Percentiles rank a stretch among this genome's conserved stretches.
These are phyloP conservation scores for Paramarasmius palmivorus DNA, from an alignment of 1,284 basidiomycete genomes.

Conservation along the genomic window DNA sequence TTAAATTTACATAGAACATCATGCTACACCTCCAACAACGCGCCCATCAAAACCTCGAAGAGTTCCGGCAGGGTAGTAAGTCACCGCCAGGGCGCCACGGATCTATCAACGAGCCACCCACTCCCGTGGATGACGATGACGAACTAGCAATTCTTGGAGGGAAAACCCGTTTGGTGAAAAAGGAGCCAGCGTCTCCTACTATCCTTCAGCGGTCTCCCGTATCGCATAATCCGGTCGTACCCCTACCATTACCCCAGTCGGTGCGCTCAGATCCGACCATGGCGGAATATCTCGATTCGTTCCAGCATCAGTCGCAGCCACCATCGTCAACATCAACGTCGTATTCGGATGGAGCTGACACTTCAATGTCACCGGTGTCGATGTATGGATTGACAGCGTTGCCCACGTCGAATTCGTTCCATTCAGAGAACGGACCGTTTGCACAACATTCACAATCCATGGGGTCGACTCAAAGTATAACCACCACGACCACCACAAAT, in stretches of 20 bases:
- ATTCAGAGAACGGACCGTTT: slow-evolving; percentile 25
- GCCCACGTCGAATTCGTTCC: slow-evolving; percentile 27
- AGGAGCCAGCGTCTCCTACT: slow-evolving; percentile 56
- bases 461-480: too few relatives aligned
- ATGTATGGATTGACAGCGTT: slow-evolving; percentile 43
- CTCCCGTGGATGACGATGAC: slow-evolving; percentile 60
- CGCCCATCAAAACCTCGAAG: slow-evolving; percentile 64
- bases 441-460: too few relatives aligned
- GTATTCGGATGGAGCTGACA: slow-evolving; percentile 34
- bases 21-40: slow-evolving; percentile 59
- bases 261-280: slow-evolving; percentile 56
- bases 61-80: slow-evolving; percentile 58
- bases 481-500: too few relatives aligned
- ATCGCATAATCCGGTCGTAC: slow-evolving; percentile 65
- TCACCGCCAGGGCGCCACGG: slow-evolving; percentile 46
- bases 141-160: slow-evolving; percentile 73
- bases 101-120: slow-evolving; percentile 45
- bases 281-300: slow-evolving; percentile 67
- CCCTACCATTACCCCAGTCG: slow-evolving; percentile 50
- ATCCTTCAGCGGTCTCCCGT: slow-evolving; percentile 66
- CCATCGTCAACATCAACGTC: slow-evolving; percentile 19
- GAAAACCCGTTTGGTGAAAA: slow-evolving; percentile 69
- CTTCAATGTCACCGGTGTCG: slow-evolving; percentile 38
- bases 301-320: slow-evolving; percentile 36
- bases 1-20: slow-evolving; percentile 32